Evolutionary conservation across 306 rosid species (phyloP).

Genomic region (Trichosanthes cucumerina): DNA sequence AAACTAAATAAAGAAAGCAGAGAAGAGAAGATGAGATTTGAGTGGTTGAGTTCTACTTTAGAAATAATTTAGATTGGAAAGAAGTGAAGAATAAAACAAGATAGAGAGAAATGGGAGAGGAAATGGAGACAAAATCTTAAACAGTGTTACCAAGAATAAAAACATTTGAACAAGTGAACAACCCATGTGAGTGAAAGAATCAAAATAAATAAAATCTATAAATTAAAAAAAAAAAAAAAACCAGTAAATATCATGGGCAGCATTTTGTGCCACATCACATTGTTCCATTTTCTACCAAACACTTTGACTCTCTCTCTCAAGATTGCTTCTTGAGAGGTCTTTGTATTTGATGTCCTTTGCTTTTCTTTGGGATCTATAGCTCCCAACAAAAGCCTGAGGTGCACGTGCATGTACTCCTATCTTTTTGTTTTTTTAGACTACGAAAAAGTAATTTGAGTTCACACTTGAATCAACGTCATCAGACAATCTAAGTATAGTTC

Average conservation of each 20-base stretch:
- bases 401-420: neutral
- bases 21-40: neutral
- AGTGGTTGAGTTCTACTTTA: neutral
- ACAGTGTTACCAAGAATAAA: constrained; percentile 41
- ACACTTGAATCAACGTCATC: neutral
- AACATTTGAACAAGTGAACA: constrained; percentile 40
- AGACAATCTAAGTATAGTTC: neutral
- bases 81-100: constrained; percentile 1
- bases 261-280: neutral
- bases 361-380: neutral
- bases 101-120: neutral
- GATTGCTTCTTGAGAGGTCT: neutral
- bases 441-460: neutral
- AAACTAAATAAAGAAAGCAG: neutral
- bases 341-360: neutral
- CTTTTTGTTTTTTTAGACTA: neutral
- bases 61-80: neutral
- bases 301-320: neutral
- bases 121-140: constrained; percentile 24
- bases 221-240: neutral
- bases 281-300: constrained; percentile 2
- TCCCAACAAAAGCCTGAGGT: neutral
- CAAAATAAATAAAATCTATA: neutral
- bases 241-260: neutral
- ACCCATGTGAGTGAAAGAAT: constrained; percentile 62